Evolutionary conservation across 257 asterid genomes (phyloP), one percentile per base, ranked within the genome.

Genomic region (Handroanthus guayacan): DNA sequence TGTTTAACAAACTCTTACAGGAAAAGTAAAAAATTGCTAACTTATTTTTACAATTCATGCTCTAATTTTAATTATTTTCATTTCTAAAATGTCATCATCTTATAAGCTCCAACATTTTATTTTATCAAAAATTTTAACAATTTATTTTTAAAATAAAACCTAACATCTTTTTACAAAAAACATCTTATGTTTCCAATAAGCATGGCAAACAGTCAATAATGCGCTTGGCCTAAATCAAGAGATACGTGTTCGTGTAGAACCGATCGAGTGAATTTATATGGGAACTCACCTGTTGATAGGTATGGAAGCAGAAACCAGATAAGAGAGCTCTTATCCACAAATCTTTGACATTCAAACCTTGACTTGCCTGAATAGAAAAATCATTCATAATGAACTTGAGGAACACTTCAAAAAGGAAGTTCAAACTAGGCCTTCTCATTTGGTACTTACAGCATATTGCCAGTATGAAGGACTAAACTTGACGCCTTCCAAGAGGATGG

Each of bases 291-390:
- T 93, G 98, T 78, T 93, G 98, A 86, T 90, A 91, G 55, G 85
- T 60, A 76, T 93, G 98, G 87, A 93, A 90, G 89, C 97, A 91
- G 74, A 93, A 78, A 62, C 98, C 97, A 82, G 97, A 85, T 12
- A 90, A 41, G 39, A 93, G 76, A 62, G 88, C 84, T 86, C 84
- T 88, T 16, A 68, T 17, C 79, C 81, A 84, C 71, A 94, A 79
- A 45, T 88, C 94, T 82, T 76, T 86, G 47, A 87, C 82, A 78
- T 89, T 84, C 76, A 88, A 71, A 58, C 97, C 97, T 82, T 88
- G 89, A 69, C 85, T 87, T 75, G 89, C 94, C 97, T 94, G 85
- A 47, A 85, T 47, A 43, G 67, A 60, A 7, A 39, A 74, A 37
- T 11, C 11, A 62, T 38, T 57, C 58, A 68, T 18, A 47, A 3